Evolutionary conservation across 2,329 filamentous ascomycete genomes (phyloP).

Genomic region (Aspergillus sp.): DNA sequence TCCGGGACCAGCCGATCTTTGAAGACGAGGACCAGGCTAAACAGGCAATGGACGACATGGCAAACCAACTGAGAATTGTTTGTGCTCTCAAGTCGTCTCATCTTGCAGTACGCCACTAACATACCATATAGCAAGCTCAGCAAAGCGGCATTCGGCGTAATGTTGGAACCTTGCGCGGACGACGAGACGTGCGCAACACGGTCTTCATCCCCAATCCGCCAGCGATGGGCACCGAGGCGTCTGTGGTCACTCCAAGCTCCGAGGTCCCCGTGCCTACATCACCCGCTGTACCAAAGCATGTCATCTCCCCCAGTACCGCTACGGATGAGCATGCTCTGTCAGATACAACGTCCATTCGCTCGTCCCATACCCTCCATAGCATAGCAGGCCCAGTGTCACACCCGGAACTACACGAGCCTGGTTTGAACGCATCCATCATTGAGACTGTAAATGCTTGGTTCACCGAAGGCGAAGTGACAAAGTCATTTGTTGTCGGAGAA

Average conservation of each 20-base stretch:
- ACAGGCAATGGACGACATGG: conserved; percentile 47
- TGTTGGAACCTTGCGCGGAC: conserved; percentile 75
- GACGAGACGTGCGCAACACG: conserved; percentile 88
- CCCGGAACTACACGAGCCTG: conserved; percentile 73
- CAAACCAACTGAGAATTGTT: conserved; percentile 47
- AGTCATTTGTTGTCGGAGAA: conserved; percentile 77
- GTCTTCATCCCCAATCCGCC: conserved; percentile 66
- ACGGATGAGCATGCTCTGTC: conserved; percentile 68
- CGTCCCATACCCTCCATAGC: conserved; percentile 73
- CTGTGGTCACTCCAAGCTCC: conserved; percentile 22
- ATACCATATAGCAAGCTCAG: conserved; percentile 39
- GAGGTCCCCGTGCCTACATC: conserved; percentile 32
- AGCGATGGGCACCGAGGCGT: conserved; percentile 33
- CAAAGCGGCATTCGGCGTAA: conserved; percentile 60
- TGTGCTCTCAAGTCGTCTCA: conserved; percentile 13
- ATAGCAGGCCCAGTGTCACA: conserved; percentile 70
- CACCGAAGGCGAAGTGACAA: conserved; percentile 68
- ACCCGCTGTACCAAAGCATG: conserved; percentile 36
- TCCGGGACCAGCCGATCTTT: conserved; percentile 48
- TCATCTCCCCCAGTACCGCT: conserved; percentile 50
- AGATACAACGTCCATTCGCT: conserved; percentile 89
- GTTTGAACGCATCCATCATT: conserved; percentile 83
- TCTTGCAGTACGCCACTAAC: conserved; percentile 16
- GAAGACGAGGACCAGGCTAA: conserved; percentile 51
- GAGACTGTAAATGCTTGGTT: conserved; percentile 88